These are phyloP conservation scores for Ceratobasidium sp. DNA, from an alignment of 1,284 basidiomycete species.

Conservation along the genomic window DNA sequence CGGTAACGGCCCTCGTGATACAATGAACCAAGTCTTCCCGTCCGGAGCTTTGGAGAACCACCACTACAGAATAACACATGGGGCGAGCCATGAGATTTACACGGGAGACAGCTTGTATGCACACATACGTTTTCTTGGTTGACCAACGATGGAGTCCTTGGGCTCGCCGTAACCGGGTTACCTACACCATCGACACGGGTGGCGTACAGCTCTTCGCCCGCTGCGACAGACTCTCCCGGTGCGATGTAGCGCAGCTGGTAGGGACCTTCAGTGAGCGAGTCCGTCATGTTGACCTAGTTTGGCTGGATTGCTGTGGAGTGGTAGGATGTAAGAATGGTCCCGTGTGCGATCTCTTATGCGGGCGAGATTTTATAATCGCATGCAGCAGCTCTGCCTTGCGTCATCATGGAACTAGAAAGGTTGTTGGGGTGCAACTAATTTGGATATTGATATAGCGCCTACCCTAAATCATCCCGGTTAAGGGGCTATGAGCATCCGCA, in stretches of 20 bases:
- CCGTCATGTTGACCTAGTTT: no score
- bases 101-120: background rate
- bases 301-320: no score
- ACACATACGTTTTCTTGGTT: background rate
- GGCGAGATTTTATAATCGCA: no score
- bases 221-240: no score
- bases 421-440: no score
- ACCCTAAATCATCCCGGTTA: background rate
- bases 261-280: no score
- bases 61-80: background rate
- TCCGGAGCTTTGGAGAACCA: background rate
- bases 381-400: no score
- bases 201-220: background rate
- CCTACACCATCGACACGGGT: conserved; percentile 7
- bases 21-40: background rate
- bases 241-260: no score
- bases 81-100: no score
- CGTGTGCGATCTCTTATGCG: no score
- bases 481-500: background rate
- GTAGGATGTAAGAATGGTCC: no score
- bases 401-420: no score
- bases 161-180: background rate
- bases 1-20: background rate
- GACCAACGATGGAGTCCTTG: background rate
- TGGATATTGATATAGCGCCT: background rate